Base-by-base conservation (phyloP, 108 stramenopile genomes). In the Pseudonitzschia multiseries region DNA sequence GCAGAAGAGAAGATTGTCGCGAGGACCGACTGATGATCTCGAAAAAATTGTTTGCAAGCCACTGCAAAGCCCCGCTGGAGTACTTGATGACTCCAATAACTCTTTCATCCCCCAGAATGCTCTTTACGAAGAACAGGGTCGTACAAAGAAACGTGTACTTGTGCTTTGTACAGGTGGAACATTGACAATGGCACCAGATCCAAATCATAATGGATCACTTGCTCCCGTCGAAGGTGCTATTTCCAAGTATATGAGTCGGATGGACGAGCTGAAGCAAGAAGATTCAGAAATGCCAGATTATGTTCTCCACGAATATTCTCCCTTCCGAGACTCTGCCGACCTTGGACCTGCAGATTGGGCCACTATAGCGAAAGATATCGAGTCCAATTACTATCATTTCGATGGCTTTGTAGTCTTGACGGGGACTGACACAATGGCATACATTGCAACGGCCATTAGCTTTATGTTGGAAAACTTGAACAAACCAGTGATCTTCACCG, bases 351-450 rank as follows among this genome's bases (percentile, higher is more conserved):
- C 78, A 8, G 93, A 99, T 79, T 99, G 99, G 99, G 84, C 75
- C 33, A 44, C 75, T 12, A 76, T 99, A 20, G 98, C 93, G 26
- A 46, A 78, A 26, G 91, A 90, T 76, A 91, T 96, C 61, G 60
- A 65, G 18, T 78, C 81, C 21, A 91, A 96, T 62, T 96, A 98
- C 79, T 73, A 79, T 32, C 70, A 94, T 69, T 96, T 95, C 79
- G 96, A 97, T 79, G 98, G 98, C 12, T 99, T 99, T 65, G 98
- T 99, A 15, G 92, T 99, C 12, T 65, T 98, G 40, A 93, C 81
- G 79, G 99, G 99, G 29, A 99, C 98, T 0, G 99, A 99, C 83
- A 99, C 99, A 0, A 97, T 99, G 97, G 72, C 97, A 24, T 99
- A 98, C 81, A 70, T 89, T 18, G 93, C 97, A 0, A 86, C 93